Base-by-base conservation (phyloP, 2,329 filamentous ascomycete species). In the Xylaria sp. region DNA sequence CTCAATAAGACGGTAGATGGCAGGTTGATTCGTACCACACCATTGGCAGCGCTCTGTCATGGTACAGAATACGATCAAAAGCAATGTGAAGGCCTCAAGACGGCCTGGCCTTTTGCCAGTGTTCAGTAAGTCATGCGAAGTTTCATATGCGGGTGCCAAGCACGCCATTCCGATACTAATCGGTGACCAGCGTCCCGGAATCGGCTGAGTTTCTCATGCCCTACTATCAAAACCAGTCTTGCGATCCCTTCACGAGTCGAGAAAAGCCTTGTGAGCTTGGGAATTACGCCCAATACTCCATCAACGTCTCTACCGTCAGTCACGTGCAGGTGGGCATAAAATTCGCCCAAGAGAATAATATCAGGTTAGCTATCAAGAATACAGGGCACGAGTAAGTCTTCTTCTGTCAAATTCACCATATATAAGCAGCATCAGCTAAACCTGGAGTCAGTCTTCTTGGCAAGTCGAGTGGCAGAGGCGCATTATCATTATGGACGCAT, bases 381-480 rank as follows among this genome's bases (percentile, higher is more conserved):
- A 86, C 85, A 0, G 85, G 85, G 1, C 84, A 87, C 74, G 84
- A 86, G 52, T 65, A 57, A 72, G 69, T 66, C 31, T 2, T 10
- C 18, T 58, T 39, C 12, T 44, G 41, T 2, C 20, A 8, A 10
- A 10, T 12, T 9, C 15, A 8, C 18, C 18, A 56, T 8, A 56
- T 12, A 0, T 25, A 39, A 10, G 18, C 31, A 20, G 9, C 34
- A 25, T 8, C 4, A 15, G 13, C 13, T 57, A 44, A 57, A 57
- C 20, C 20, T 18, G 6, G 20, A 9, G 2, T 2, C 50, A 73
- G 71, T 62, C 80, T 75, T 63, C 76, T 82, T 12, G 87, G 86
- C 39, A 85, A 84, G 63, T 86, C 83, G 0, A 86, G 85, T 0
- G 87, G 86, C 15, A 81, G 82, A 0, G 85, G 86, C 9, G 81